Evolutionary conservation across 2,329 filamentous ascomycete genomes (phyloP).

Genomic region (Penicillium sp.): DNA sequence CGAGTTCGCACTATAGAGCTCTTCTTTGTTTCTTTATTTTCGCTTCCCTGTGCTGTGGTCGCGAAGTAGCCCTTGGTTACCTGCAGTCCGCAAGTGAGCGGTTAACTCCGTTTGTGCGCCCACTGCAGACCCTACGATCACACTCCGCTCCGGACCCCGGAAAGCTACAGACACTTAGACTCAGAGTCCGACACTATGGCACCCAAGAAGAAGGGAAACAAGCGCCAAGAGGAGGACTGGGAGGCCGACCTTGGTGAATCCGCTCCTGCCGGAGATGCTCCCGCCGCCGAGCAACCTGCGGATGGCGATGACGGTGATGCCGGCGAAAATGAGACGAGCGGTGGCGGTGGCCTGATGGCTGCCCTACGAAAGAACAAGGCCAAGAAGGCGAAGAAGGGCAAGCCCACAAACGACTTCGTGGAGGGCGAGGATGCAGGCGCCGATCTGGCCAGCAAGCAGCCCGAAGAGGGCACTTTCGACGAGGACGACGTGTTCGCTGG

Average conservation of each 20-base stretch:
- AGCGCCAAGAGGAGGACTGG: conserved; percentile 86
- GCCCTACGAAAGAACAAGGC: conserved; percentile 77
- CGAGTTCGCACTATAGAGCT: conserved; percentile 9
- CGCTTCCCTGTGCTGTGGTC: too few species aligned
- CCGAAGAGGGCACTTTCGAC: conserved; percentile 75
- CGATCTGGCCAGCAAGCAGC: conserved; percentile 64
- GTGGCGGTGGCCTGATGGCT: conserved; percentile 69
- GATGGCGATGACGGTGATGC: conserved; percentile 49
- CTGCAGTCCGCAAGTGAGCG: conserved; percentile 21
- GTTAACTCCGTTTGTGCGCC: conserved; percentile 31
- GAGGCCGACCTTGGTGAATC: conserved; percentile 86
- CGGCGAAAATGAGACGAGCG: conserved; percentile 56
- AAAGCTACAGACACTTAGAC: conserved; percentile 2
- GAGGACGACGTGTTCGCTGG: conserved; percentile 83
- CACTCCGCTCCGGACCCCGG: conserved; percentile 16
- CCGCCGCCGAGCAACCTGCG: conserved; percentile 47
- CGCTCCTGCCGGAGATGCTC: conserved; percentile 48
- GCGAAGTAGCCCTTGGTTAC: conserved; percentile 7
- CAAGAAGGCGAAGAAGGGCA: conserved; percentile 89
- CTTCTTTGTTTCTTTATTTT: conserved; percentile 6
- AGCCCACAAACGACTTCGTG: conserved; percentile 67
- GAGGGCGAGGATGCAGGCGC: conserved; percentile 59
- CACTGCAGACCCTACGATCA: conserved; percentile 16
- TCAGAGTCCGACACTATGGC: conserved; percentile 59
- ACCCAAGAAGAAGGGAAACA: conserved; percentile 93